Percentiles rank a stretch among this genome's conserved stretches.
phyloP scores from a whole-genome alignment of 768 basidiomycete species.

The Tylopilus rubrobrunneus region DNA sequence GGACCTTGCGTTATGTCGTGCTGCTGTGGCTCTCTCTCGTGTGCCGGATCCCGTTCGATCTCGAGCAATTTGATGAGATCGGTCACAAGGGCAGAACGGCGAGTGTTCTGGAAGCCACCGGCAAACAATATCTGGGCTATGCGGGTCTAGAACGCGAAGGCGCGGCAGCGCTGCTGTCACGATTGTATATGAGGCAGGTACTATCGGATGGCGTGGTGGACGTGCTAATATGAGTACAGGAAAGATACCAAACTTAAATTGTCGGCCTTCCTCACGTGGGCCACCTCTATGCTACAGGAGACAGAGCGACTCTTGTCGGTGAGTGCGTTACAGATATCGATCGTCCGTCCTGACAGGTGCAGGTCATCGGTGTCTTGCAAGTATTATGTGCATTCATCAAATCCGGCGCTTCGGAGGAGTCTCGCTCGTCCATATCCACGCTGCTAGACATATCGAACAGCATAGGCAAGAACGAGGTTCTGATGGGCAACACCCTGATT shows the following conservation, averaged over 20 bases:
- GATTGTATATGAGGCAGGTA: conserved; percentile 73
- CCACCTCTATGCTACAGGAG: conserved; percentile 35
- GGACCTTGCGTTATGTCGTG: conserved; percentile 80
- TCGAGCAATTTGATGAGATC: conserved; percentile 76
- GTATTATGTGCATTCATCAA: conserved; percentile 70
- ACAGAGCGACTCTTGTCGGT: conserved; percentile 51
- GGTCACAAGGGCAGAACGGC: conserved; percentile 53
- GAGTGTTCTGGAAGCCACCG: conserved; percentile 50
- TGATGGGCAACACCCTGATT: conserved; percentile 59
- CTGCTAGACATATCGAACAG: conserved; percentile 44
- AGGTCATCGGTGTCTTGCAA: conserved; percentile 69
- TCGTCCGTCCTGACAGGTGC: conserved; percentile 2
- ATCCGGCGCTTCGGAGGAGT: conserved; percentile 52
- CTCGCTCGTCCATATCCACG: conserved; percentile 39
- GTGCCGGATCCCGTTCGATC: conserved; percentile 89
- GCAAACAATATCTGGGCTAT: conserved; percentile 52
- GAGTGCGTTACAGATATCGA: conserved; percentile 12
- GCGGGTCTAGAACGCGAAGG: conserved; percentile 85
- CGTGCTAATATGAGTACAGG: conserved; percentile 33
- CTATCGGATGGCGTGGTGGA: not conserved
- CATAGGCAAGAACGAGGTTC: conserved; percentile 38
- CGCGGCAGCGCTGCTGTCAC: conserved; percentile 75
- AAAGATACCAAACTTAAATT: conserved; percentile 55
- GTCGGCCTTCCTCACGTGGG: conserved; percentile 49
- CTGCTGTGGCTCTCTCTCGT: conserved; percentile 94